Evolutionary conservation across 805 yeast genomes (phyloP).

Genomic region (Saccharomyces cerevisiae): DNA sequence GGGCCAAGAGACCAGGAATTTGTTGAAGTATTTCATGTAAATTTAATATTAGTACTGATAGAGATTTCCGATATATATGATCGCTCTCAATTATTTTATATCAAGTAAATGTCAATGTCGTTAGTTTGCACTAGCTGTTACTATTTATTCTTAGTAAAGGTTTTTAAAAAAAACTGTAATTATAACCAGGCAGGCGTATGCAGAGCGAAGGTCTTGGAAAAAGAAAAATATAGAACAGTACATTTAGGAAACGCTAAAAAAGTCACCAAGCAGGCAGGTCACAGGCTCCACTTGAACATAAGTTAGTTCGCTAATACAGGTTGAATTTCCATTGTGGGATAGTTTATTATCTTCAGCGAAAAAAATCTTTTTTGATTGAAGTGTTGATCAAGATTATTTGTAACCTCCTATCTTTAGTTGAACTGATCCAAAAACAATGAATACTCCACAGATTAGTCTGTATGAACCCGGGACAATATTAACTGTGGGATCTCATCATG

Average conservation of each 20-base stretch:
- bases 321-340: background rate
- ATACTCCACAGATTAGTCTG: constrained; percentile 50
- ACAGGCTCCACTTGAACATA: background rate
- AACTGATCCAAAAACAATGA: constrained; percentile 11
- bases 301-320: background rate
- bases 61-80: background rate
- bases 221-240: background rate
- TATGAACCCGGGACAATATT: constrained; percentile 71
- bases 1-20: background rate
- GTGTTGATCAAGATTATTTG: background rate
- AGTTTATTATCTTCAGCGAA: background rate
- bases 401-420: background rate
- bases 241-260: background rate
- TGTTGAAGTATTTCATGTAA: too few species aligned
- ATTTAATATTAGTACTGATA: too few species aligned
- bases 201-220: background rate
- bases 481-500: constrained; percentile 77
- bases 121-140: background rate
- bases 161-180: background rate
- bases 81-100: background rate
- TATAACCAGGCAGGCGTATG: background rate
- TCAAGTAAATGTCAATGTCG: background rate
- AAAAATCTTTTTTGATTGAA: background rate
- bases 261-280: background rate
- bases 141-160: background rate